phyloP scores from a whole-genome alignment of 75 land plant genomes.

The Cunninghamia lanceolata region DNA sequence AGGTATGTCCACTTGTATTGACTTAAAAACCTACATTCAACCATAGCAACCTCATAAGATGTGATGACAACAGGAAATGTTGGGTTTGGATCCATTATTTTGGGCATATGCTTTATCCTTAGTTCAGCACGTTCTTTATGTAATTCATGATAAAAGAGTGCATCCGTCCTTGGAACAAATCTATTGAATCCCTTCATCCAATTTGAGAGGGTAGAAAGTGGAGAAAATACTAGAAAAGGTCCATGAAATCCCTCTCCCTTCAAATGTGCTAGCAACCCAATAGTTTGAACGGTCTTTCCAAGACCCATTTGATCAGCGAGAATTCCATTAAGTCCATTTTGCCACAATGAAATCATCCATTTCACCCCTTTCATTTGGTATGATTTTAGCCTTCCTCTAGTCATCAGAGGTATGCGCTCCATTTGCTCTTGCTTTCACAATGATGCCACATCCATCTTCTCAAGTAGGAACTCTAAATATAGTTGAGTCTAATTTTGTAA shows the following conservation, averaged over 20 bases:
- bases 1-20: no score
- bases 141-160: constrained; percentile 36
- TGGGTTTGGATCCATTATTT: no score
- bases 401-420: constrained; percentile 39
- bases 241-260: constrained; percentile 38
- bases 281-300: no score
- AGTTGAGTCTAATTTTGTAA: constrained; percentile 30
- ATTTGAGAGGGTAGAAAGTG: constrained; percentile 45
- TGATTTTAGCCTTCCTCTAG: constrained; percentile 38
- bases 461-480: constrained; percentile 35
- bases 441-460: constrained; percentile 41
- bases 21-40: no score
- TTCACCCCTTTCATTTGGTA: no score
- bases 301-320: no score
- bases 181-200: constrained; percentile 41
- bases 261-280: no score
- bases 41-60: no score
- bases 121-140: constrained; percentile 25
- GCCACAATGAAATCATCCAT: no score
- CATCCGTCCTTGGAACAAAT: constrained; percentile 32
- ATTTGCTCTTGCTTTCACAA: constrained; percentile 25
- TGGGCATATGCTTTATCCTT: no score
- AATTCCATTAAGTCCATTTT: no score
- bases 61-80: no score
- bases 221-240: constrained; percentile 42